Evolutionary conservation across 2,329 filamentous ascomycete species (phyloP).

Genomic region (Myriosclerotinia scirpicola): DNA sequence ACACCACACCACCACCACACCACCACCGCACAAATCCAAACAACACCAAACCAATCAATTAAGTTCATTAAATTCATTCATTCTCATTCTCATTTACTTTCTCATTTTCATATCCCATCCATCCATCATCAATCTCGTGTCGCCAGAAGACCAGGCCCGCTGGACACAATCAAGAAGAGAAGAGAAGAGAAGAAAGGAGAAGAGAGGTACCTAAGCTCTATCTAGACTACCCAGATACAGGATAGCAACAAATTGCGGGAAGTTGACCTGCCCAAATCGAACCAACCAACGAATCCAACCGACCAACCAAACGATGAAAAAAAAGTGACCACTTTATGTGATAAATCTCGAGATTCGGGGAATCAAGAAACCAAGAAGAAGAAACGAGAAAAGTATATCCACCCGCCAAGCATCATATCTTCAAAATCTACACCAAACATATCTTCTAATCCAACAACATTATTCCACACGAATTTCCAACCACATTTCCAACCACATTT

Average conservation of each 20-base stretch:
- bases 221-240: too few species aligned
- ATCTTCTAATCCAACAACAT: neutral
- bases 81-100: too few species aligned
- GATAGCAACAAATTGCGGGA: neutral
- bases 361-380: neutral
- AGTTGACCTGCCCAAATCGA: neutral
- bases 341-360: neutral
- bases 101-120: too few species aligned
- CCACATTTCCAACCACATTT: neutral
- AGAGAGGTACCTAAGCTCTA: too few species aligned
- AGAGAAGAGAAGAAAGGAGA: too few species aligned
- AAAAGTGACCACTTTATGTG: neutral
- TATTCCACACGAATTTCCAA: constrained; percentile 1
- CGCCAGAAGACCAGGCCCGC: too few species aligned
- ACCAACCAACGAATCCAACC: neutral
- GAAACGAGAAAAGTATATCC: constrained; percentile 11
- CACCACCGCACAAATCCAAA: too few species aligned
- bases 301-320: neutral
- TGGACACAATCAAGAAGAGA: too few species aligned
- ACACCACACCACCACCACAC: too few species aligned
- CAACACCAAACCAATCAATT: too few species aligned
- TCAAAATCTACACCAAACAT: neutral
- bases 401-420: neutral
- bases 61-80: too few species aligned
- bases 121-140: too few species aligned